phyloP scores from a whole-genome alignment of 2,329 filamentous ascomycete species.

The Fusarium sp. region DNA sequence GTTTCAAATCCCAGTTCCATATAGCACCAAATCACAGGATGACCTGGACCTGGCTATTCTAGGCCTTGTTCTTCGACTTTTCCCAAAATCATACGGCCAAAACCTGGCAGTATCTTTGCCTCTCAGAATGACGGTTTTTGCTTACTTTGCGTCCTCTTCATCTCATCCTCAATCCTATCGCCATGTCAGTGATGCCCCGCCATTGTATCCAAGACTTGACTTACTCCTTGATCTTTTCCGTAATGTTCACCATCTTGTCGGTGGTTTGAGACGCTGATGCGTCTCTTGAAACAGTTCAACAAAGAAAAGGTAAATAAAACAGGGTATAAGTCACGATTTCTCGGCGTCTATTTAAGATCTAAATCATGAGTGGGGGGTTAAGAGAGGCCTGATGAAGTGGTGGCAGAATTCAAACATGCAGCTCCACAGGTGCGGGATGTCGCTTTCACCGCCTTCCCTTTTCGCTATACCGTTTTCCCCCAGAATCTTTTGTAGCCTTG shows the following conservation, averaged over 20 bases:
- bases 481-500: conserved; percentile 50
- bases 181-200: conserved; percentile 44
- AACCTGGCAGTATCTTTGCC: not conserved
- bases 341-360: conserved; percentile 33
- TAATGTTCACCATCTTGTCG: conserved; percentile 95
- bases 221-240: conserved; percentile 99
- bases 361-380: conserved; percentile 50
- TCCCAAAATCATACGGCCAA: not conserved
- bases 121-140: not conserved
- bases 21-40: not conserved
- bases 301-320: conserved; percentile 24
- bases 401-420: conserved; percentile 45
- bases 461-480: conserved; percentile 31
- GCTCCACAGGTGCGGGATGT: conserved; percentile 40
- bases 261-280: conserved; percentile 46
- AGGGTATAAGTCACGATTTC: conserved; percentile 30
- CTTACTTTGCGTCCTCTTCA: conserved; percentile 98
- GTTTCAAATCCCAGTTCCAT: not conserved
- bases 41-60: not conserved
- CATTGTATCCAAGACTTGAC: conserved; percentile 49
- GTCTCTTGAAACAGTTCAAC: conserved; percentile 33
- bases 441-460: conserved; percentile 51
- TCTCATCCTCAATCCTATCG: conserved; percentile 98
- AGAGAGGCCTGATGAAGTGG: conserved; percentile 48
- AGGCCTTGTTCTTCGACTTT: not conserved